A percentile compares a stretch with the other conserved stretches of the same genome.
Conservation (phyloP, 1,139 yeast species). For the Casaregolazyma lundiana region DNA sequence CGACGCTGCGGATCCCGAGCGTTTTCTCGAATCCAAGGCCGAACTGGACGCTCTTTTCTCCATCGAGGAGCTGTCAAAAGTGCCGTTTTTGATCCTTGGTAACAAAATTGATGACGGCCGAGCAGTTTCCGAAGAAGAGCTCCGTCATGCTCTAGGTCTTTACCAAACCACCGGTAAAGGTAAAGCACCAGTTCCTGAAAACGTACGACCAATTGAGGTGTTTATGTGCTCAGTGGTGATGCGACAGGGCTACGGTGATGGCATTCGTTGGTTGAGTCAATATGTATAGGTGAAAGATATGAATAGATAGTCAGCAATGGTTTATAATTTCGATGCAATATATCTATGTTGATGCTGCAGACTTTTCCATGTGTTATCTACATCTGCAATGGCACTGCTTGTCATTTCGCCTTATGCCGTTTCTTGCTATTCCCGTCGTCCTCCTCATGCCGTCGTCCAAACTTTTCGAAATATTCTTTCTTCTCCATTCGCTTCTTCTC, state of each 20-base stretch:
- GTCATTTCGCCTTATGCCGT: background rate
- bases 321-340: no score
- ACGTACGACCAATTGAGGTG: slow-evolving; percentile 87
- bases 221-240: slow-evolving; percentile 96
- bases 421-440: slow-evolving; percentile 15
- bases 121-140: slow-evolving; percentile 93
- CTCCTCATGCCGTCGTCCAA: slow-evolving; percentile 57
- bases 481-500: slow-evolving; percentile 82
- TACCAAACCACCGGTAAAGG: slow-evolving; percentile 87
- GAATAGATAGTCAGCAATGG: background rate
- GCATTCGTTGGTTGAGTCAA: slow-evolving; percentile 94
- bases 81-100: slow-evolving; percentile 91
- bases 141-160: slow-evolving; percentile 85
- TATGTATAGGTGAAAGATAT: slow-evolving; percentile 51
- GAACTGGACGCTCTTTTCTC: slow-evolving; percentile 90
- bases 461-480: slow-evolving; percentile 75
- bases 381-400: no score
- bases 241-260: slow-evolving; percentile 96
- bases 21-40: slow-evolving; percentile 91
- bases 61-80: slow-evolving; percentile 83
- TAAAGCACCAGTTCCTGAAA: slow-evolving; percentile 63
- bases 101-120: slow-evolving; percentile 92
- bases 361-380: no score
- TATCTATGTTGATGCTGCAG: no score
- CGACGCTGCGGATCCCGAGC: slow-evolving; percentile 94